Conservation (phyloP, 805 yeast genomes). For the Debaryomyces maramus region DNA sequence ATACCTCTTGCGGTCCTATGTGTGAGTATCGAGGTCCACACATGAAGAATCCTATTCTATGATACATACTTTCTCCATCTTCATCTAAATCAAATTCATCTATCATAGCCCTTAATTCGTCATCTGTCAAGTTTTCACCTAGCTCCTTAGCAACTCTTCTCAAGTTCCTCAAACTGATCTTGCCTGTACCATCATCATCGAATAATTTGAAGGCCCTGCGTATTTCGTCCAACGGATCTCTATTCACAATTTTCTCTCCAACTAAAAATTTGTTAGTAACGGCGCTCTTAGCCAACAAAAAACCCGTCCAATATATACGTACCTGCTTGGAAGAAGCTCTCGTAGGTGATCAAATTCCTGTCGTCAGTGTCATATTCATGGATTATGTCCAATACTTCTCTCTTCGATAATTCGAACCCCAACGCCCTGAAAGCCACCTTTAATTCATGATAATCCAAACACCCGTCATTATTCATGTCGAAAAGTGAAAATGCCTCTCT, state of each 20-base stretch:
- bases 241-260: slow-evolving; percentile 75
- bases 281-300: not conserved
- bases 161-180: slow-evolving; percentile 75
- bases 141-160: slow-evolving; percentile 88
- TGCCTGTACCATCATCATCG: slow-evolving; percentile 87
- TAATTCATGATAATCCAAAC: slow-evolving; percentile 86
- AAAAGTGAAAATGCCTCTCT: slow-evolving; percentile 88
- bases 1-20: slow-evolving; percentile 13
- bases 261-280: slow-evolving; percentile 35
- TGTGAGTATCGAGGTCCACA: not conserved
- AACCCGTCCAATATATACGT: slow-evolving; percentile 24
- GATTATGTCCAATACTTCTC: slow-evolving; percentile 72
- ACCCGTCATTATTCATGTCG: slow-evolving; percentile 90
- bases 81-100: slow-evolving; percentile 96
- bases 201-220: slow-evolving; percentile 84
- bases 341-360: slow-evolving; percentile 69
- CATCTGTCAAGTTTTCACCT: slow-evolving; percentile 90
- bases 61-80: slow-evolving; percentile 78
- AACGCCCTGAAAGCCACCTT: slow-evolving; percentile 93
- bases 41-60: no score
- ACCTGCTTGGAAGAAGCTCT: slow-evolving; percentile 76
- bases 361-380: slow-evolving; percentile 81
- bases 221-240: slow-evolving; percentile 94
- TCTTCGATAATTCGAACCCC: slow-evolving; percentile 80
- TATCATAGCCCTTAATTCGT: slow-evolving; percentile 93